phyloP scores from a whole-genome alignment of 495 filamentous ascomycete species.

The Tuber magnatum region DNA sequence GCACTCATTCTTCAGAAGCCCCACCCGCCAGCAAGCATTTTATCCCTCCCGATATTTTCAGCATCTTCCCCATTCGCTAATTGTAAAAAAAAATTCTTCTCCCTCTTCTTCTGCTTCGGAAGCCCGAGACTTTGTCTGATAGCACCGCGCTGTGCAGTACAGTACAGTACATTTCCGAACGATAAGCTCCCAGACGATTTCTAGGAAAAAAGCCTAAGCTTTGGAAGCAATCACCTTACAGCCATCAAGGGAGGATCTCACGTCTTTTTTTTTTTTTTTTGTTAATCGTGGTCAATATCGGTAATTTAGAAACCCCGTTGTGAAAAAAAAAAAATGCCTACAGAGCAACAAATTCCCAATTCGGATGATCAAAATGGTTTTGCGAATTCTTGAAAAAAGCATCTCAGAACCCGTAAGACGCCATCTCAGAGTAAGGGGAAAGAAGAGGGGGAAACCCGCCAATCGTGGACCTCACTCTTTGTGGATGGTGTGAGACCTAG shows the following conservation, averaged over 20 bases:
- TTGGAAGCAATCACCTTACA: not conserved
- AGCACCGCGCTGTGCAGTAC: too few relatives aligned
- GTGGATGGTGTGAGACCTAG: not conserved
- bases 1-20: not conserved
- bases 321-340: too few relatives aligned
- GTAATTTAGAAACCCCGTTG: too few relatives aligned
- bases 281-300: not conserved
- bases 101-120: too few relatives aligned
- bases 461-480: not conserved
- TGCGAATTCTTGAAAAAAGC: too few relatives aligned
- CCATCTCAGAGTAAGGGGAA: too few relatives aligned
- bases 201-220: not conserved
- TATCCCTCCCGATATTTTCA: not conserved
- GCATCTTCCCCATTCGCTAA: not conserved
- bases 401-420: not conserved
- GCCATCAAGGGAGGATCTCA: not conserved
- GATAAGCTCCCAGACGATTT: too few relatives aligned
- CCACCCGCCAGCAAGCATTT: not conserved
- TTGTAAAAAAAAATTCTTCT: too few relatives aligned
- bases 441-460: not conserved
- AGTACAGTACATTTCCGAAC: too few relatives aligned
- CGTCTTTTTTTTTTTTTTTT: too few relatives aligned
- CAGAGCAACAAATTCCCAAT: not conserved
- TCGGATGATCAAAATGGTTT: too few relatives aligned
- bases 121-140: too few relatives aligned